Percentiles rank a stretch among this genome's conserved stretches.
phyloP scores from a whole-genome alignment of 257 asterid genomes.

The Forsythia suspensa region DNA sequence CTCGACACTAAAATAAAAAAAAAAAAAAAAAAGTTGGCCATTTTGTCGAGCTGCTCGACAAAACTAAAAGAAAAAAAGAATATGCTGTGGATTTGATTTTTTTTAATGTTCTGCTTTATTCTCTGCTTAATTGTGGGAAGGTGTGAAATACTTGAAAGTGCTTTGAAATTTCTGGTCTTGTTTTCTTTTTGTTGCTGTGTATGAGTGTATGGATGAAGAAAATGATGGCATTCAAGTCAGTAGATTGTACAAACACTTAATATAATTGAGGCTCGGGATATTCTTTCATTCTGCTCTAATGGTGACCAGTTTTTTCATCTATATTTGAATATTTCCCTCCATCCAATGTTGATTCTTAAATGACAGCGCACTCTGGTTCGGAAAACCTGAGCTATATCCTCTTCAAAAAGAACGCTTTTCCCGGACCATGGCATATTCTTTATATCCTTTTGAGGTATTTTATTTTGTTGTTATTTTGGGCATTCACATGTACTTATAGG shows the following conservation, averaged over 20 bases:
- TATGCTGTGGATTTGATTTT: background rate
- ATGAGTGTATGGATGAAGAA: background rate
- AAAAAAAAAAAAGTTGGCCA: too few relatives aligned
- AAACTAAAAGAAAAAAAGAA: too few relatives aligned
- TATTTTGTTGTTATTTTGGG: background rate
- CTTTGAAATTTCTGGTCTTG: background rate
- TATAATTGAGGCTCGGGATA: background rate
- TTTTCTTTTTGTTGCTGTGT: background rate
- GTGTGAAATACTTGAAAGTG: background rate
- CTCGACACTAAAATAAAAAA: too few relatives aligned
- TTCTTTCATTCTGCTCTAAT: background rate
- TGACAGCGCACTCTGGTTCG: constrained; percentile 62
- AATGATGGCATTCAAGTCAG: background rate
- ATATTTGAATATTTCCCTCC: constrained; percentile 2
- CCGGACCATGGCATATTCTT: constrained; percentile 40
- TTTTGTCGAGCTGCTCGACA: too few relatives aligned
- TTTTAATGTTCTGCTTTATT: background rate
- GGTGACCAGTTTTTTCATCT: background rate
- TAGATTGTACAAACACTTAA: background rate
- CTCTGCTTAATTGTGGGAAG: background rate
- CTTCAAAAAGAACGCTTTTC: constrained; percentile 68
- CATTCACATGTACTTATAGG: background rate
- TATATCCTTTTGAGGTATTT: constrained; percentile 87
- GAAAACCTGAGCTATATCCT: constrained; percentile 56
- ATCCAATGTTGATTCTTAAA: constrained; percentile 55